phyloP scores from a whole-genome alignment of 345 rosid species.

The Cochlearia excelsa region DNA sequence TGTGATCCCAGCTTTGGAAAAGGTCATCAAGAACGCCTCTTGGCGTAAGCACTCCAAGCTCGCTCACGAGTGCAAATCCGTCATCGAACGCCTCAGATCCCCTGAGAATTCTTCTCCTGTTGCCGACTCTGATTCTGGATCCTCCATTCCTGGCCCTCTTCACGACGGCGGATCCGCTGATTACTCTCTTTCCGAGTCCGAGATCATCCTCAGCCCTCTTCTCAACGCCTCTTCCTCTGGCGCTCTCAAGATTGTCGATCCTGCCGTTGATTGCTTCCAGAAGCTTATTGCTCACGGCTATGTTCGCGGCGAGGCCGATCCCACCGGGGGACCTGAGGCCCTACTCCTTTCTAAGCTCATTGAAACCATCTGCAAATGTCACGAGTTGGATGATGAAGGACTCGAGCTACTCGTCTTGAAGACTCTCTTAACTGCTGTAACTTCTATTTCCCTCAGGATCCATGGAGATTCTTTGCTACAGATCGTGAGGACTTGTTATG shows the following conservation, averaged over 20 bases:
- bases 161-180: constrained; percentile 69
- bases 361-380: constrained; percentile 79
- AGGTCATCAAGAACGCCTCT: constrained; percentile 86
- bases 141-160: constrained; percentile 77
- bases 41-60: constrained; percentile 98
- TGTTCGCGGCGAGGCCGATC: constrained; percentile 97
- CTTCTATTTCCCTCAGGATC: constrained; percentile 77
- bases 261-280: constrained; percentile 87
- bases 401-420: constrained; percentile 71
- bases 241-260: constrained; percentile 86
- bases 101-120: constrained; percentile 37
- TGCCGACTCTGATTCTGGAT: constrained; percentile 53
- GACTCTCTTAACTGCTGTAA: constrained; percentile 82
- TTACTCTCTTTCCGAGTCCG: constrained; percentile 80
- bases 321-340: constrained; percentile 69
- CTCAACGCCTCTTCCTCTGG: constrained; percentile 68
- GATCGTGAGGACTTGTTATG: constrained; percentile 92
- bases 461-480: constrained; percentile 90
- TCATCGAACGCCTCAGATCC: constrained; percentile 62
- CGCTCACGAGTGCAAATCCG: constrained; percentile 90
- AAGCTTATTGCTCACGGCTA: constrained; percentile 85
- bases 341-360: constrained; percentile 63
- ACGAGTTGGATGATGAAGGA: constrained; percentile 74
- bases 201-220: constrained; percentile 76
- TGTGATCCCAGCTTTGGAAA: constrained; percentile 75